Evolutionary conservation across 805 yeast species (phyloP).

Genomic region (Starmerella vaccinii): DNA sequence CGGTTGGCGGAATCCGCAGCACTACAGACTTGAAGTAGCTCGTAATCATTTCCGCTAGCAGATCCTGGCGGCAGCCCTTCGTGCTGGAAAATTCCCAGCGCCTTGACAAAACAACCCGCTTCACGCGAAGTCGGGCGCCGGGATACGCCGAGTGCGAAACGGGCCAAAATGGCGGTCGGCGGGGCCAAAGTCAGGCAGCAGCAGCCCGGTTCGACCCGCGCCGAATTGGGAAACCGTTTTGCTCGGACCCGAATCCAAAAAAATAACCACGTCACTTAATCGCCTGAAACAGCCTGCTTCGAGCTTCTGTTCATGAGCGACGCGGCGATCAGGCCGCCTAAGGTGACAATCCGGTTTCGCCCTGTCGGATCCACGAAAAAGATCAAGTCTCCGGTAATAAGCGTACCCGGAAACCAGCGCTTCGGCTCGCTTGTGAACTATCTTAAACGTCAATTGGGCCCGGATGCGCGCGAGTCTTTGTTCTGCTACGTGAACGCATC

Average conservation of each 20-base stretch:
- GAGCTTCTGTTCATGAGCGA: background rate
- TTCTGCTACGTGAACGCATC: constrained; percentile 35
- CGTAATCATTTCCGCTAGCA: constrained; percentile 57
- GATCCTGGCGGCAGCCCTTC: background rate
- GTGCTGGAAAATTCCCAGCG: background rate
- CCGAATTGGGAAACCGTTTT: too few species aligned
- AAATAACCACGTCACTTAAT: too few species aligned
- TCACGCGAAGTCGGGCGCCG: background rate
- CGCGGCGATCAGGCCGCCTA: constrained; percentile 4
- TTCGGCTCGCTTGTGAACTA: constrained; percentile 39
- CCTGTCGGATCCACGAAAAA: constrained; percentile 47
- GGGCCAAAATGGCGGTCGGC: too few species aligned
- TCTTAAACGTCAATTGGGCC: constrained; percentile 33
- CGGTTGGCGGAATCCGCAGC: constrained; percentile 43
- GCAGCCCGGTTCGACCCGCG: too few species aligned
- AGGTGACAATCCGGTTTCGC: constrained; percentile 37
- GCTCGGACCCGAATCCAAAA: too few species aligned
- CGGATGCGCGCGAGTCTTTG: constrained; percentile 26
- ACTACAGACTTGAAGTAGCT: constrained; percentile 71
- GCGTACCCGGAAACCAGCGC: constrained; percentile 38
- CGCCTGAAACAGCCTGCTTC: background rate
- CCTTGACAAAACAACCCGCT: background rate
- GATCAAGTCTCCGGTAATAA: constrained; percentile 39
- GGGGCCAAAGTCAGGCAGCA: too few species aligned
- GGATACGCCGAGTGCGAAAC: too few species aligned